Evolutionary conservation across 2,329 filamentous ascomycete genomes (phyloP), one percentile per base, ranked within the genome.

Genomic region (Cordyceps tenuipes): DNA sequence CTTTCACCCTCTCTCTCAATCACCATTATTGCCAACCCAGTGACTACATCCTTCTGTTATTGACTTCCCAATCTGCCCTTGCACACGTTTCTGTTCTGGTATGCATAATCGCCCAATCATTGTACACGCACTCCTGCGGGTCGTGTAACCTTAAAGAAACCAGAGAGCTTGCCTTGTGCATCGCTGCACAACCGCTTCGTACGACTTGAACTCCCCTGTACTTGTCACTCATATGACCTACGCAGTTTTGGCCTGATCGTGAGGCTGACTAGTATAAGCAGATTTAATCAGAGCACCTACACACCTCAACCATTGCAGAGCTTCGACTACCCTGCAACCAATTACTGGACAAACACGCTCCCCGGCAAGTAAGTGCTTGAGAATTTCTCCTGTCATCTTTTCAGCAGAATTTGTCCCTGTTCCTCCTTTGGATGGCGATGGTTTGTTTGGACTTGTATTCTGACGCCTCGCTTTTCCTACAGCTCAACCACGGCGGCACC

Each of bases 211-310:
- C 8, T 23, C 43, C 47, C 47, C 47, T 34, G 15, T 36, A n/a
- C 34, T 31, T 58, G n/a, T 21, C 21, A 34, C 47, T 19, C 12
- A 58, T 4, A 44, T 8, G 12, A 6, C 23, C 46, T n/a, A 36
- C 56, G n/a, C n/a, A 47, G n/a, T 21, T 43, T 7, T 31, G 5
- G 19, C 34, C 55, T 50, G 19, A 57, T 57, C 34, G 34, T 8
- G 55, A 57, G 46, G 49, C 55, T 57, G 7, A 57, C 46, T 3
- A 31, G 46, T 57, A 50, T 50, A 41, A 57, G 48, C 51, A 50
- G 47, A 51, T 51, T 44, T 44, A 58, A 23, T 36, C 36, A 23
- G 13, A 31, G 7, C n/a, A 7, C 19, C 53, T 29, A 36, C 26
- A 23, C 6, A 23, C 6, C n/a, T n/a, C n/a, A n/a, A n/a, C n/a